Conservation (phyloP, 805 yeast genomes). For the Candida insectorum region DNA sequence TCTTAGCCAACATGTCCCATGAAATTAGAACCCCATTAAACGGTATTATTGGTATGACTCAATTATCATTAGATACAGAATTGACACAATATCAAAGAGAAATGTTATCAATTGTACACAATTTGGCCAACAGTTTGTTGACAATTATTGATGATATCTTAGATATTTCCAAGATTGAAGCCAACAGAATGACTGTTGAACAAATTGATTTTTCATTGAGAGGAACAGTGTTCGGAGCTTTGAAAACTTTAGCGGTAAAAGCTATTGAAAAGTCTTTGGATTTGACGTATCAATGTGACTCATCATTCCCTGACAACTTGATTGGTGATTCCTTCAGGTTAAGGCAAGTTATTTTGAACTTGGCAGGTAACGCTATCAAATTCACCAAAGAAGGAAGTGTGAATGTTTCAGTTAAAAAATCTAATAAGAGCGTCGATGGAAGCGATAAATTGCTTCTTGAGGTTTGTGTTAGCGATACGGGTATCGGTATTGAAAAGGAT, state of each 20-base stretch:
- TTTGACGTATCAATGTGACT: conserved; percentile 76
- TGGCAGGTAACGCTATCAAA: conserved; percentile 88
- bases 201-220: conserved; percentile 82
- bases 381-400: conserved; percentile 84
- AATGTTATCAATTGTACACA: conserved; percentile 86
- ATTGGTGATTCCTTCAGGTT: conserved; percentile 88
- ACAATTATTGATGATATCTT: conserved; percentile 87
- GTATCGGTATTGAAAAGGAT: conserved; percentile 85
- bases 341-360: conserved; percentile 80
- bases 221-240: conserved; percentile 86
- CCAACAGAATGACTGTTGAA: conserved; percentile 90
- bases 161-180: conserved; percentile 91
- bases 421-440: conserved; percentile 27
- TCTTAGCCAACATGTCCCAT: conserved; percentile 69
- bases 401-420: conserved; percentile 67
- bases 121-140: conserved; percentile 77
- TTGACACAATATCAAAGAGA: conserved; percentile 88
- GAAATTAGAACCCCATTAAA: conserved; percentile 91
- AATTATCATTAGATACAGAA: conserved; percentile 81
- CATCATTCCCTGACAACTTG: conserved; percentile 81
- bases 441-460: conserved; percentile 56
- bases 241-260: conserved; percentile 84
- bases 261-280: conserved; percentile 84
- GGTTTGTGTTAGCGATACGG: conserved; percentile 86
- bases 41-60: conserved; percentile 93